Evolutionary conservation across 495 filamentous ascomycete genomes (phyloP).

Genomic region (Aspergillus bertholletiae): DNA sequence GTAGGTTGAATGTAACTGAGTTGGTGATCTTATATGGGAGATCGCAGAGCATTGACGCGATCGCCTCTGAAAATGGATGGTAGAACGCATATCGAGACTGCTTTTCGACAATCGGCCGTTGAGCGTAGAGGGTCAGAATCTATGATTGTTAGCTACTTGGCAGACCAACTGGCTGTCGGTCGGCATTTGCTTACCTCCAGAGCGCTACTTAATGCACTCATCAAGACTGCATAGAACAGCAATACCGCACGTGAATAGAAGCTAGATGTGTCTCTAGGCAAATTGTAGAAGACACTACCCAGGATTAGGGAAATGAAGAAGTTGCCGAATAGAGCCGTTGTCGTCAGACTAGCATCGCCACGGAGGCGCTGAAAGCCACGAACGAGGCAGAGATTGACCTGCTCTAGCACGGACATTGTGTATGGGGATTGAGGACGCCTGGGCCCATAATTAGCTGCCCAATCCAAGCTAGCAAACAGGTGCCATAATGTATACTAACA

Average conservation of each 20-base stretch:
- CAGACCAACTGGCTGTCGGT: no score
- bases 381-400: constrained; percentile 47
- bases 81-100: constrained; percentile 66
- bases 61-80: constrained; percentile 61
- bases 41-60: constrained; percentile 60
- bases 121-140: constrained; percentile 58
- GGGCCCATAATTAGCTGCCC: no score
- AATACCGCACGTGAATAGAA: constrained; percentile 84
- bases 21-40: constrained; percentile 54
- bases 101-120: constrained; percentile 67
- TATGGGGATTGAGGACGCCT: constrained; percentile 43
- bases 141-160: constrained; percentile 36
- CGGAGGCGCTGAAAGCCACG: constrained; percentile 57
- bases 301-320: constrained; percentile 79
- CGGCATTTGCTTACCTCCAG: no score
- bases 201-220: constrained; percentile 84
- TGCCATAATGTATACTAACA: no score
- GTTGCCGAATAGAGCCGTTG: constrained; percentile 74
- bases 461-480: no score
- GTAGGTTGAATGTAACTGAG: constrained; percentile 52
- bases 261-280: constrained; percentile 58
- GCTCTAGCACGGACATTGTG: constrained; percentile 42
- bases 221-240: constrained; percentile 86
- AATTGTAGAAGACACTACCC: constrained; percentile 82
- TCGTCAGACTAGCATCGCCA: constrained; percentile 72